Base-by-base conservation (phyloP, 306 rosid species). In the Glycyrrhiza uralensis region DNA sequence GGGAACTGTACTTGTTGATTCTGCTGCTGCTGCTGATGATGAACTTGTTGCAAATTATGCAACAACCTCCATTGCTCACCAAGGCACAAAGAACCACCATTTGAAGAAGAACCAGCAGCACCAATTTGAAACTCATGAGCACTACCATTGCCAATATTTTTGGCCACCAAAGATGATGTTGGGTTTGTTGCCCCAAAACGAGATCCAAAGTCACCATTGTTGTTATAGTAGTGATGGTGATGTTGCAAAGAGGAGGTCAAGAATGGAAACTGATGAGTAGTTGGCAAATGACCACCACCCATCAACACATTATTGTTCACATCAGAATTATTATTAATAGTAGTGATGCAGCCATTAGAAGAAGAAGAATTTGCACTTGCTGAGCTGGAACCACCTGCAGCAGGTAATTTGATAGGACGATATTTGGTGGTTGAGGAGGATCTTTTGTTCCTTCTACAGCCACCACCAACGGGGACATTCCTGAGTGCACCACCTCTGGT, bases 391-490 rank as follows among this genome's bases (percentile, higher is more conserved):
- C 88, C 93, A 11, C 72, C 68, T 1, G 24, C 74, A 44, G 9
- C 38, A n/a, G n/a, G n/a, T n/a, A n/a, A n/a, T n/a, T n/a, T n/a
- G n/a, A n/a, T n/a, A n/a, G n/a, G n/a, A n/a, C n/a, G n/a, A n/a
- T n/a, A n/a, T n/a, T n/a, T n/a, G n/a, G n/a, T n/a, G n/a, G n/a
- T n/a, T n/a, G n/a, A n/a, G n/a, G n/a, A n/a, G n/a, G n/a, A n/a
- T n/a, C 93, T 85, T 42, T 85, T 90, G 78, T 93, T 90, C 62
- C 87, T 88, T 66, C 98, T 75, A 55, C 96, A 87, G 6, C 98
- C 98, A 18, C 98, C 98, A 0, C 98, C 98, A 0, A 93, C 96
- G 0, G 98, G 98, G 6, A 93, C 98, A 54, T 74, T 93, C 45
- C 98, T 77, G 22, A 93, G 82, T 6, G 96, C 90, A 30, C 98